Evolutionary conservation across 208 protist genomes (phyloP).

Genomic region (Leptomonas seymouri): DNA sequence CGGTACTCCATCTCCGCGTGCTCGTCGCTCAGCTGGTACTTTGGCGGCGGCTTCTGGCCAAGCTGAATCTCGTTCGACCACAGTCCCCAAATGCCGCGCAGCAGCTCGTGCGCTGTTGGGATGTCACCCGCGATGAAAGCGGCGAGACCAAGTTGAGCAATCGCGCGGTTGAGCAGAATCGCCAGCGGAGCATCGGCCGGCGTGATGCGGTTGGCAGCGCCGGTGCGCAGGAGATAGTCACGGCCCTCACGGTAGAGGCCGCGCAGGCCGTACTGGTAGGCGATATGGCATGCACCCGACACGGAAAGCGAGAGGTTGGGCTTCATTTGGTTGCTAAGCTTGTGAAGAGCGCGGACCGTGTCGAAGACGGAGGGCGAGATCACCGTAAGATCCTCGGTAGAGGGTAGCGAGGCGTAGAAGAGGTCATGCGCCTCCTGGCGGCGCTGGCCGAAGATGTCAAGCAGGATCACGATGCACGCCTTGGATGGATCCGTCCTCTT

Average conservation of each 20-base stretch:
- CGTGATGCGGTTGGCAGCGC: conserved; percentile 40
- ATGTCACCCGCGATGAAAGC: conserved; percentile 78
- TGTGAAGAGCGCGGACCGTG: conserved; percentile 62
- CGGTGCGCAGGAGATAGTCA: conserved; percentile 75
- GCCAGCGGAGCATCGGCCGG: conserved; percentile 34
- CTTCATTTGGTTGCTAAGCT: conserved; percentile 38
- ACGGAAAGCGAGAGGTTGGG: conserved; percentile 25
- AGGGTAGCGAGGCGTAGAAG: conserved; percentile 47
- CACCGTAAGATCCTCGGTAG: conserved; percentile 32
- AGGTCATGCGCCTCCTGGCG: conserved; percentile 72
- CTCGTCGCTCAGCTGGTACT: conserved; percentile 39
- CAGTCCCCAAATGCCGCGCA: conserved; percentile 64
- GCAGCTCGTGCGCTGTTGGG: conserved; percentile 59
- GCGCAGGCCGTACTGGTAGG: conserved; percentile 79
- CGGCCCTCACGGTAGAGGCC: conserved; percentile 76
- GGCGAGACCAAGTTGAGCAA: conserved; percentile 82
- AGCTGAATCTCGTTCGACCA: conserved; percentile 62
- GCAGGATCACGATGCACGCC: conserved; percentile 61
- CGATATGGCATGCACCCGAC: conserved; percentile 54
- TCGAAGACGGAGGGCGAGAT: conserved; percentile 60
- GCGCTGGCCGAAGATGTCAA: conserved; percentile 70
- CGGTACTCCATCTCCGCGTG: conserved; percentile 62
- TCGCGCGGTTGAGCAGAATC: conserved; percentile 80
- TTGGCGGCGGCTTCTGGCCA: conserved; percentile 54
- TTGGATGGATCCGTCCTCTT: conserved; percentile 27